Evolutionary conservation across 257 asterid species (phyloP), one percentile per base, ranked within the genome.

Genomic region (Solanum commersonii): DNA sequence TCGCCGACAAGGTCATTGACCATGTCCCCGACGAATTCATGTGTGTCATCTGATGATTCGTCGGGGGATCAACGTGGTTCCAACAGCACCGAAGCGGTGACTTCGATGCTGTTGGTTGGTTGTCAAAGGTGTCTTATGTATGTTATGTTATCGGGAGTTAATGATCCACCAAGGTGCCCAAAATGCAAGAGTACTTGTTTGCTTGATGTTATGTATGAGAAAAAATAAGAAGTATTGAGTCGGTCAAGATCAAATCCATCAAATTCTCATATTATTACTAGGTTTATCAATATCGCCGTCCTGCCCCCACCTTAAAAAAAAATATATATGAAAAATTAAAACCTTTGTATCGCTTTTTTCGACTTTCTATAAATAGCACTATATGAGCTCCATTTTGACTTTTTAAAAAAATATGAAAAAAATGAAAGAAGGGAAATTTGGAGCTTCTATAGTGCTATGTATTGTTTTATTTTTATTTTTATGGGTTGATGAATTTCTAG

Each of bases 61-160:
- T 96, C 93, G 3, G 96, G 87, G 68, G 81, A 67, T 37, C 93
- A 89, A 67, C 84, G 90, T 14, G 92, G 93, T 95, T 94, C 98
- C 12, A 90, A 86, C 73, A 87, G 91, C 88, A 85, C 90, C 49
- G 88, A 89, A 59, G 90, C 78, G 89, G 92, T 96, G 0, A 91
- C 96, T 16, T 71, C 88, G 10, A 86, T 86, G 88, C 22, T 86
- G 31, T 78, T 86, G 40, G 96, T 90, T 49, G 97, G 97, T 13
- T 96, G 99, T 87, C 98, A 96, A 0, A 90, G 97, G 59, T 96
- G 99, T 88, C 96, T 95, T 74, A 95, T 96, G 99, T 96, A 96
- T 70, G 95, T 96, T 35, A 96, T 96, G 98, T 89, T 96, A 4
- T 89, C 98, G 1, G 98, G 94, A 90, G 95, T 93, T 9, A 81